Evolutionary conservation across 768 basidiomycete species (phyloP).

Genomic region (Multifurca ochricompacta): DNA sequence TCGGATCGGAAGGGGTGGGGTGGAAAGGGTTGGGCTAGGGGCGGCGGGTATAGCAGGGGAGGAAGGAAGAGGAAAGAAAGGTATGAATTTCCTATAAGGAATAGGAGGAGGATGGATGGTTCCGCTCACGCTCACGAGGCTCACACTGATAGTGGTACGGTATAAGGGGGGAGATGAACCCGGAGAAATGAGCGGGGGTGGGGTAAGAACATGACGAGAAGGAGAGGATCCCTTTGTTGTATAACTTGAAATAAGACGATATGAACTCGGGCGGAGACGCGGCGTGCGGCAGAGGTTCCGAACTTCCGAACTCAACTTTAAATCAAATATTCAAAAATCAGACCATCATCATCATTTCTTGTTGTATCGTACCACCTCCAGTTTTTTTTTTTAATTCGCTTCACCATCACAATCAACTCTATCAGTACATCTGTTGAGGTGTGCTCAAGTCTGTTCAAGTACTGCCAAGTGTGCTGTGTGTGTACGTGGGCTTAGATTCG

Average conservation of each 20-base stretch:
- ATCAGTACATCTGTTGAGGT: no score
- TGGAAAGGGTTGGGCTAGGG: not conserved
- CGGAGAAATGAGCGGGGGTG: not conserved
- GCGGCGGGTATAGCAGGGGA: not conserved
- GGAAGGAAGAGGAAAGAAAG: not conserved
- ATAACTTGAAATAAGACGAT: not conserved
- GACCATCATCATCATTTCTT: slow-evolving; percentile 6
- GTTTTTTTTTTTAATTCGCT: no score
- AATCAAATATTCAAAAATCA: slow-evolving; percentile 7
- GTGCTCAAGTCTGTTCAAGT: no score
- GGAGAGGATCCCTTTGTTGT: not conserved
- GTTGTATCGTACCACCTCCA: no score
- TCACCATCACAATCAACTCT: no score
- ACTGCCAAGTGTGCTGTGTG: no score
- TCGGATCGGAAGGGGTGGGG: no score
- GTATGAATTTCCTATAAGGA: not conserved
- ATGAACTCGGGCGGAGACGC: not conserved
- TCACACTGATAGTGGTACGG: no score
- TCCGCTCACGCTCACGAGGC: not conserved
- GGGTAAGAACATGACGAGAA: not conserved
- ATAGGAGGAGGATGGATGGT: not conserved
- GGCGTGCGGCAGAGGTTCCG: not conserved
- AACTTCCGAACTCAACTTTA: no score
- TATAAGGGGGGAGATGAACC: not conserved
- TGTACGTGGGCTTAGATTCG: no score